phyloP scores from a whole-genome alignment of 2,329 filamentous ascomycete species.

The Fusarium scirpi region DNA sequence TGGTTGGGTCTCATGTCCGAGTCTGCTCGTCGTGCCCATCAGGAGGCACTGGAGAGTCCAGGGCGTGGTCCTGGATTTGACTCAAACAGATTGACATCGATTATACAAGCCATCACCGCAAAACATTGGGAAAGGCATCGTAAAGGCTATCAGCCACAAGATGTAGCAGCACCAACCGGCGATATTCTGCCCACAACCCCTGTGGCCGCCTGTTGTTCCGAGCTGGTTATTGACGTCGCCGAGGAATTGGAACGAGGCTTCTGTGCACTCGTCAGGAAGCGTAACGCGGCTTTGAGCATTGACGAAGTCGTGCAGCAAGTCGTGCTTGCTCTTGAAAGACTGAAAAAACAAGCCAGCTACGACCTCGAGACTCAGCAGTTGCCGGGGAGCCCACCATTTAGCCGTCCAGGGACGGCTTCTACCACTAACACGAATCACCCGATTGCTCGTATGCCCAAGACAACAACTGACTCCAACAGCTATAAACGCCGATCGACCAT shows the following conservation, averaged over 20 bases:
- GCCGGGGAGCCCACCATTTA: slow-evolving; percentile 23
- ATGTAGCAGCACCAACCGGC: slow-evolving; percentile 46
- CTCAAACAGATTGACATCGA: slow-evolving; percentile 35
- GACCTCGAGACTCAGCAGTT: slow-evolving; percentile 30
- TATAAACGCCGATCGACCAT: slow-evolving; percentile 32
- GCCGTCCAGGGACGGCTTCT: slow-evolving; percentile 36
- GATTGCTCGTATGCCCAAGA: slow-evolving; percentile 41
- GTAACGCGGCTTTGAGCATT: slow-evolving; percentile 55
- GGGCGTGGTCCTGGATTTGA: slow-evolving; percentile 24
- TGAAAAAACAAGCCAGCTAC: slow-evolving; percentile 33
- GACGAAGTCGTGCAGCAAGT: slow-evolving; percentile 62
- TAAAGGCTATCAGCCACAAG: slow-evolving; percentile 51
- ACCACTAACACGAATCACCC: slow-evolving; percentile 29
- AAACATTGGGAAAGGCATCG: slow-evolving; percentile 63
- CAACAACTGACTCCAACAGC: slow-evolving; percentile 30
- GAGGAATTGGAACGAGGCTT: slow-evolving; percentile 62
- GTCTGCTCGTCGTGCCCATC: slow-evolving; percentile 62
- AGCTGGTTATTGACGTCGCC: slow-evolving; percentile 60
- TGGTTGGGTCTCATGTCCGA: slow-evolving; percentile 73
- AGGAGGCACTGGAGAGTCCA: slow-evolving; percentile 47
- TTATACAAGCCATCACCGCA: slow-evolving; percentile 59
- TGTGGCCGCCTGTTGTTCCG: slow-evolving; percentile 61
- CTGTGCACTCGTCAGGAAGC: slow-evolving; percentile 61
- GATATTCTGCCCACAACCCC: slow-evolving; percentile 49
- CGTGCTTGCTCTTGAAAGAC: slow-evolving; percentile 51